Conservation (phyloP, 1,139 yeast genomes). For the Starmera stellimalicola region DNA sequence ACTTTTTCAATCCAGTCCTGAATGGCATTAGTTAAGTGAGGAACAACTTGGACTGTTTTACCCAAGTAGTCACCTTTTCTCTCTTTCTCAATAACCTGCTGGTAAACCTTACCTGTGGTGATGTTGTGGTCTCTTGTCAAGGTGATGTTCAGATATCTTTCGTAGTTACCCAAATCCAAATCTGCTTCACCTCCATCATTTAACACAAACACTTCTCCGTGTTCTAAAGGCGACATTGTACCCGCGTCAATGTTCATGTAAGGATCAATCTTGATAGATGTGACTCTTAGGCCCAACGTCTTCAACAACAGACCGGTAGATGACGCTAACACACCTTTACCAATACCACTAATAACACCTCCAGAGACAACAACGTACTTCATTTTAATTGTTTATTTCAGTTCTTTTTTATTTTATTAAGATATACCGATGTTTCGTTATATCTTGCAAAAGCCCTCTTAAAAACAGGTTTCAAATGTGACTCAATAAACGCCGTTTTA, state of each 20-base stretch:
- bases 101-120: constrained; percentile 95
- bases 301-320: constrained; percentile 93
- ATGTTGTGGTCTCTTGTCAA: constrained; percentile 91
- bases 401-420: no score
- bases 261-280: constrained; percentile 97
- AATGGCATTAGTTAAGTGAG: constrained; percentile 93
- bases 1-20: constrained; percentile 98
- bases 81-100: constrained; percentile 88
- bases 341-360: constrained; percentile 97
- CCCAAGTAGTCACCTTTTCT: constrained; percentile 97
- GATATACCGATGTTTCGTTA: no score
- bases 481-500: no score
- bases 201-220: constrained; percentile 96
- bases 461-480: no score
- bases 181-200: constrained; percentile 99
- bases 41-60: constrained; percentile 98
- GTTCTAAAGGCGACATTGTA: constrained; percentile 98
- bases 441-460: no score
- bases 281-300: constrained; percentile 88
- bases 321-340: constrained; percentile 93
- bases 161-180: constrained; percentile 95
- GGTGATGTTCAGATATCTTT: constrained; percentile 88
- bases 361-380: constrained; percentile 99
- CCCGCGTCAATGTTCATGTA: constrained; percentile 99
- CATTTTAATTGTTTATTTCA: constrained; percentile 40